phyloP scores from a whole-genome alignment of 495 filamentous ascomycete species.

The Hypoxylon fragiforme region DNA sequence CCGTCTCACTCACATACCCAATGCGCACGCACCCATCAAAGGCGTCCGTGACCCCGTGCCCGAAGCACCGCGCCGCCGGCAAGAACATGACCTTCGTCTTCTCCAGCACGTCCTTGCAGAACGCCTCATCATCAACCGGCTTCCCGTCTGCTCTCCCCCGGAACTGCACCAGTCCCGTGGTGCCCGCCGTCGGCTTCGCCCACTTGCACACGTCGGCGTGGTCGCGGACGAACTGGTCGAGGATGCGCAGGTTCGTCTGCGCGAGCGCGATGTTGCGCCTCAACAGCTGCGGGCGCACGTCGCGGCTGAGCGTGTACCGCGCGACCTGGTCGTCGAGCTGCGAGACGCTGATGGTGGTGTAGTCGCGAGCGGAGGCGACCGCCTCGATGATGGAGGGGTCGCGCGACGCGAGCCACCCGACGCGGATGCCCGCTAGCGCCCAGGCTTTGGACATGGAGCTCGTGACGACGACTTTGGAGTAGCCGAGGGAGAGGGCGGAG shows the following conservation, averaged over 20 bases:
- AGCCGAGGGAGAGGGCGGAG: conserved; percentile 71
- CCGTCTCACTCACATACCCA: conserved; percentile 75
- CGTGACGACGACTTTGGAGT: conserved; percentile 70
- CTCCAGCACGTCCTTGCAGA: conserved; percentile 70
- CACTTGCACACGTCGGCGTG: conserved; percentile 64
- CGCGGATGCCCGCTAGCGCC: conserved; percentile 77
- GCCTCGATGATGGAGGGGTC: conserved; percentile 63
- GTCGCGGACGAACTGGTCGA: conserved; percentile 69
- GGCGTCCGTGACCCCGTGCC: conserved; percentile 55
- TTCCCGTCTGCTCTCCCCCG: conserved; percentile 60
- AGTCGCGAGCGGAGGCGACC: conserved; percentile 71
- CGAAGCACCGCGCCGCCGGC: conserved; percentile 78
- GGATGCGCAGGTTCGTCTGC: conserved; percentile 66
- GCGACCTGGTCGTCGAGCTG: conserved; percentile 83
- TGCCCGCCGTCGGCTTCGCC: conserved; percentile 79
- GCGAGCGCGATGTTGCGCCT: conserved; percentile 72
- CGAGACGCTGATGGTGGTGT: conserved; percentile 83
- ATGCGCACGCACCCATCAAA: conserved; percentile 80
- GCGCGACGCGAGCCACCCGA: conserved; percentile 82
- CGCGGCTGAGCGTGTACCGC: conserved; percentile 66
- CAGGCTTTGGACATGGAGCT: conserved; percentile 88
- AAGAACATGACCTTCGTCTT: conserved; percentile 78
- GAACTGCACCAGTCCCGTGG: conserved; percentile 80
- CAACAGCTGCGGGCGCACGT: conserved; percentile 69
- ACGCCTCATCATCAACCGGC: conserved; percentile 69